These are phyloP conservation scores for Cyamopsis tetragonoloba DNA, from an alignment of 306 rosid genomes.

Conservation along the genomic window DNA sequence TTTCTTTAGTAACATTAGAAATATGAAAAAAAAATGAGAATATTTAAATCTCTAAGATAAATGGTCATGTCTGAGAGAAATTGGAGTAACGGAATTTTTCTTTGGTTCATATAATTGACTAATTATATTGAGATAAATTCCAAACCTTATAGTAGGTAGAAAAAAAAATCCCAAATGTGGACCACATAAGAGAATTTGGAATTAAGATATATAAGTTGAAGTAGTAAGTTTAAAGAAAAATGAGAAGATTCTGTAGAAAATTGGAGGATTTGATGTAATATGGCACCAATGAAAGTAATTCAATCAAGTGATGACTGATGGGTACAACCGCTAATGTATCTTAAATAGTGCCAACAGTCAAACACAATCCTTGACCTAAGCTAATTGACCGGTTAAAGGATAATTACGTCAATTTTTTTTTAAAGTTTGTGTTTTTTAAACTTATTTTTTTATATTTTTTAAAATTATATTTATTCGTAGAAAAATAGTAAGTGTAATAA, in stretches of 20 bases:
- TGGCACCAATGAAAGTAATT: background rate
- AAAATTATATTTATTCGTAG: no score
- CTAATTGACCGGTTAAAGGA: no score
- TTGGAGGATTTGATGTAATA: constrained; percentile 13
- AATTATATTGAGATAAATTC: background rate
- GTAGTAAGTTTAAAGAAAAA: background rate
- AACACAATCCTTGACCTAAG: background rate
- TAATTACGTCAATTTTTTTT: no score
- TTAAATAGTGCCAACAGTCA: background rate
- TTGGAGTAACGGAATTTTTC: background rate
- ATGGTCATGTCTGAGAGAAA: background rate
- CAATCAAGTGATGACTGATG: background rate
- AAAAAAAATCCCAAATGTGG: background rate
- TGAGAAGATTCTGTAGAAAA: background rate
- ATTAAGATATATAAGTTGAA: background rate
- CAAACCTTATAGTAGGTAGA: background rate
- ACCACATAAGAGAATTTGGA: background rate
- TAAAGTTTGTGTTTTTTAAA: no score
- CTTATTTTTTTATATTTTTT: no score
- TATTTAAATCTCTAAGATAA: background rate
- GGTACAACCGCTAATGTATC: background rate
- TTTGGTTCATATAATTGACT: background rate
- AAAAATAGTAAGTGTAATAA: no score
- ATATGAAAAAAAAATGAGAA: no score
- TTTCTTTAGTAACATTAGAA: no score